Base-by-base conservation (phyloP, 2,329 filamentous ascomycete species). In the Stemphylium vesicarium region DNA sequence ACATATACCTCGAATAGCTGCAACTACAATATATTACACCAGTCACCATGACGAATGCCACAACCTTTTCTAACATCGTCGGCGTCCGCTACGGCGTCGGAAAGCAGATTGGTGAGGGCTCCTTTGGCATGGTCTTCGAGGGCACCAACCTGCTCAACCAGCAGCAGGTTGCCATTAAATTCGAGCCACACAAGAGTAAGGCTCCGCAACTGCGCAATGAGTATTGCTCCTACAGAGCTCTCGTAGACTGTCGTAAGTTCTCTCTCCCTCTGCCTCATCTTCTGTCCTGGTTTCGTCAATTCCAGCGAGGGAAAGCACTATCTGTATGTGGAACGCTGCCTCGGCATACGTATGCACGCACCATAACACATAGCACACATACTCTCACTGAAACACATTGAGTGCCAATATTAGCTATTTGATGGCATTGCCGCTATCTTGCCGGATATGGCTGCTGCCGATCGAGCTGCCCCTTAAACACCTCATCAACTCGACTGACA, bases 151-250 rank as follows among this genome's bases (percentile, higher is more conserved):
- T 99, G 69, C 84, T 99, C 78, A 99, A 99, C 84, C 97, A 96
- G 80, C 95, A 98, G 79, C 93, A 97, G 81, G 94, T 99, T 61
- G 95, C 95, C 73, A 99, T 99, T 84, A 99, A 99, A 84, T 99
- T 99, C 80, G 95, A 99, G 89, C 95, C 95, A 56, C 87, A 95
- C 69, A 99, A 99, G 83, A 98, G 94, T 78, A 95, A 99, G 81
- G 95, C 95, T 75, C 95, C 95, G 53, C 95, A 99, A 78, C 81
- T 99, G 65, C 89, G 95, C 78, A 95, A 99, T 84, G 95, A 99
- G 78, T 99, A 99, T 79, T 88, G 95, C 73, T 98, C 95, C 57
- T 99, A 99, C 84, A 99, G 98, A 84, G 98, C 98, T 70, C 87
- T 99, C 66, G 95, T 98, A 65, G 95, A 95, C 76, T 99, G 95